phyloP scores from a whole-genome alignment of 257 asterid species.

The Penstemon eatonii region DNA sequence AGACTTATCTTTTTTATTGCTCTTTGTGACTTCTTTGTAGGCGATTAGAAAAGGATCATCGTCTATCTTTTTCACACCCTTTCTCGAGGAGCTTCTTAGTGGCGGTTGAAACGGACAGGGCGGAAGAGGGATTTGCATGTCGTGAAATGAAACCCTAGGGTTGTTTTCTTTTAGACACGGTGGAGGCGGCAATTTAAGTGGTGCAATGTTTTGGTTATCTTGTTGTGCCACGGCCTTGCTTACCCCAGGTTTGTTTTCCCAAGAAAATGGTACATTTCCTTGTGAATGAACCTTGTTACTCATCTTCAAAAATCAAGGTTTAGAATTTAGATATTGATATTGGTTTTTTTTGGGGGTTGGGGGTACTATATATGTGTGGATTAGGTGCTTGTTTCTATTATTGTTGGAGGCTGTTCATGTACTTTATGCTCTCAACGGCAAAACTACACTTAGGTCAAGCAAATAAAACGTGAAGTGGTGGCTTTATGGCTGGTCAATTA shows the following conservation, averaged over 20 bases:
- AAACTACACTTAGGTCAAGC: slow-evolving; percentile 40
- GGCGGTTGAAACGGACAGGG: slow-evolving; percentile 53
- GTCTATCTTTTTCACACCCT: slow-evolving; percentile 38
- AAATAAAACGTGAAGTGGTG: slow-evolving; percentile 51
- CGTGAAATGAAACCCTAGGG: slow-evolving; percentile 26
- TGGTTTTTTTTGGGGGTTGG: background rate
- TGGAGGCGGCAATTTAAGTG: slow-evolving; percentile 9
- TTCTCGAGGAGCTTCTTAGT: slow-evolving; percentile 34
- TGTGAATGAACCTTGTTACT: slow-evolving; percentile 52
- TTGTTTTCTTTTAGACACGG: slow-evolving; percentile 16
- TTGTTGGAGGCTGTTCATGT: slow-evolving; percentile 33
- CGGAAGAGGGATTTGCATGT: slow-evolving; percentile 41
- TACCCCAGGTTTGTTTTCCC: slow-evolving; percentile 68
- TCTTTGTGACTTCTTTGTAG: slow-evolving; percentile 66
- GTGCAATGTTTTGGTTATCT: background rate
- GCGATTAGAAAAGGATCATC: slow-evolving; percentile 75
- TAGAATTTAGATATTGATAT: background rate
- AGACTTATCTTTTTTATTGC: slow-evolving; percentile 35
- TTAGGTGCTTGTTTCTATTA: background rate
- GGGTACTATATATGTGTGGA: background rate
- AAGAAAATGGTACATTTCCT: slow-evolving; percentile 61
- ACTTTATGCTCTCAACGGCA: slow-evolving; percentile 43
- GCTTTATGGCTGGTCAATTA: slow-evolving; percentile 23
- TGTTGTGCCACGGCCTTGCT: slow-evolving; percentile 38
- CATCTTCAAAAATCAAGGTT: slow-evolving; percentile 27